Evolutionary conservation across 108 stramenopile species (phyloP).

Genomic region (Pseudonitzschia pungens): DNA sequence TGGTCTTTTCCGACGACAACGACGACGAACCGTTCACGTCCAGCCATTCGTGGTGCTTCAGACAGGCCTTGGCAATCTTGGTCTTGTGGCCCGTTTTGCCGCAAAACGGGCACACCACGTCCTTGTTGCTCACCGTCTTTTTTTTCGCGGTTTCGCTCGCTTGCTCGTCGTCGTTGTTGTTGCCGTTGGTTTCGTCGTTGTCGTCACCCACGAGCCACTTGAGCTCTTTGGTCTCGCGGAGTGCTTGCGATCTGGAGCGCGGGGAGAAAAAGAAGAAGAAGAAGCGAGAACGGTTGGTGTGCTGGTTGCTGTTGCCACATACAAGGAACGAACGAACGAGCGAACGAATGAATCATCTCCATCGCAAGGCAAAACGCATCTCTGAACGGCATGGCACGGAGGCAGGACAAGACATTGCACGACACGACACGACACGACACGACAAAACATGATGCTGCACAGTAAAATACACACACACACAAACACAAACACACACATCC

Average conservation of each 20-base stretch:
- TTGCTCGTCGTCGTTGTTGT: background rate
- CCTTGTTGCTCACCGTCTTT: constrained; percentile 12
- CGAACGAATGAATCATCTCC: background rate
- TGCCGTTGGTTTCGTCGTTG: background rate
- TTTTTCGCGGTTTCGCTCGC: constrained; percentile 8
- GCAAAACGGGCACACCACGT: constrained; percentile 28
- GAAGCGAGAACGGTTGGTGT: no score
- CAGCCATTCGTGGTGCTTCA: constrained; percentile 30
- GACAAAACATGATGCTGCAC: no score
- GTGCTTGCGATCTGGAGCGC: constrained; percentile 20
- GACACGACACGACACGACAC: no score
- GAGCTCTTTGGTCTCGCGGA: constrained; percentile 36
- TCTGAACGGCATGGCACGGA: no score
- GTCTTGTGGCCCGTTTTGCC: constrained; percentile 31
- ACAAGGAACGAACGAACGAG: background rate
- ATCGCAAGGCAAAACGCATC: no score
- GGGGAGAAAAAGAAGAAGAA: background rate
- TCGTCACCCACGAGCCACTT: constrained; percentile 27
- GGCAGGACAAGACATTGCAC: no score
- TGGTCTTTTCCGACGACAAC: background rate
- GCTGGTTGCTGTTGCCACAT: no score
- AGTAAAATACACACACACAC: no score
- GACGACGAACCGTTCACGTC: constrained; percentile 4
- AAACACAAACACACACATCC: no score
- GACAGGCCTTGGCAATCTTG: constrained; percentile 32